Conservation (phyloP, 2,329 filamentous ascomycete genomes). For the Xylaria sp. region DNA sequence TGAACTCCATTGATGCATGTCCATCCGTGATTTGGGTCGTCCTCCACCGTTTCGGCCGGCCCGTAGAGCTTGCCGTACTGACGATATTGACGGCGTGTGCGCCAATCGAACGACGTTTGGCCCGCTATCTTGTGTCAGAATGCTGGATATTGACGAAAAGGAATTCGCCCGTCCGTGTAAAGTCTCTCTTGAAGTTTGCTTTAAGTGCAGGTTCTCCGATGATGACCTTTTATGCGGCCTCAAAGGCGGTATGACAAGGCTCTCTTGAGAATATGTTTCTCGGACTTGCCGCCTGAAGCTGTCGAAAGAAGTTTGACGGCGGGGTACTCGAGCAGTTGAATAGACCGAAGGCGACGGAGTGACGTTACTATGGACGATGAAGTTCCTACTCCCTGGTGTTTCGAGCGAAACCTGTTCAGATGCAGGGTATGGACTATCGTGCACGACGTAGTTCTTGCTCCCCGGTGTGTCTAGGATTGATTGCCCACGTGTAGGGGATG, state of each 20-base stretch:
- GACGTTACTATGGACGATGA: constrained; percentile 61
- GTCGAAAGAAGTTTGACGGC: constrained; percentile 51
- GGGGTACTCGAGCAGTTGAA: constrained; percentile 45
- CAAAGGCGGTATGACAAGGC: constrained; percentile 67
- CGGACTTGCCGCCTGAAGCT: constrained; percentile 51
- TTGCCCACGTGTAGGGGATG: constrained; percentile 49
- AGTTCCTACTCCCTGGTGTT: constrained; percentile 59
- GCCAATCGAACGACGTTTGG: constrained; percentile 54
- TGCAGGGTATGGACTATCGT: constrained; percentile 31
- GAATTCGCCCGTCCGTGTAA: constrained; percentile 62
- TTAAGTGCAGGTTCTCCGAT: constrained; percentile 62
- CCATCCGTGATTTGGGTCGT: constrained; percentile 53
- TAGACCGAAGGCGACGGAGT: constrained; percentile 55
- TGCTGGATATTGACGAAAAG: constrained; percentile 65
- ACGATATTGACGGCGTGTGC: constrained; percentile 48
- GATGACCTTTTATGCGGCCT: constrained; percentile 60
- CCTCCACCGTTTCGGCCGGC: constrained; percentile 41
- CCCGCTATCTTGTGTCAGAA: constrained; percentile 61
- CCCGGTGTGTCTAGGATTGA: constrained; percentile 47
- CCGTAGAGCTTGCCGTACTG: constrained; percentile 48
- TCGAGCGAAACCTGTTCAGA: constrained; percentile 48
- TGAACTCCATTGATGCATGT: constrained; percentile 71
- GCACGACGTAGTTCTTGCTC: constrained; percentile 37
- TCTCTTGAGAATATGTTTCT: constrained; percentile 69
- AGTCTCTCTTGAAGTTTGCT: constrained; percentile 64